Base-by-base conservation (phyloP, 495 filamentous ascomycete species). In the Penicillium subrubescens region DNA sequence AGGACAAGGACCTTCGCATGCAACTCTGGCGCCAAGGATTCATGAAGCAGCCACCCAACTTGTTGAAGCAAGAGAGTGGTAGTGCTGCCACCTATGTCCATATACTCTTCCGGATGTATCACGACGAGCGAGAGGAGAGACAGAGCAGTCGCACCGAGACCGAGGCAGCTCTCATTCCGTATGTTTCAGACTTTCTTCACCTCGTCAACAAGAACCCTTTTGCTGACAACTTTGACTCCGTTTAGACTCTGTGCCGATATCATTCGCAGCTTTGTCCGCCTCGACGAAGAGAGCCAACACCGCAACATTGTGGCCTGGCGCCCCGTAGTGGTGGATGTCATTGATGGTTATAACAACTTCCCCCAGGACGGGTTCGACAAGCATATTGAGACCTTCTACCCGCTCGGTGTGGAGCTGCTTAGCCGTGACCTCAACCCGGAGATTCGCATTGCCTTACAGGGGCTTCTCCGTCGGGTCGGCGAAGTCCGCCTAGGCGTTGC, bases 21-120 rank as follows among this genome's bases (percentile, higher is more conserved):
- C 86, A 92, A 41, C 81, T 99, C 10, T 98, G 94, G 93, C 83
- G 92, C 27, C 96, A 99, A 71, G 95, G 95, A 8, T 99, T 98
- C 84, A 99, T 99, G 95, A 97, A 97, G 78, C 94, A 97, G 73
- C 96, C 96, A 35, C 95, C 95, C 5, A 99, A 99, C 72, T 78
- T 99, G n/a, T 85, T 99, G 29, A 99, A 99, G 79, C 95, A 99
- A 75, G 95, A 99, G 76, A 91, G 87, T 62, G 94, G 95, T 48
- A 91, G 89, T 70, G 95, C 95, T 12, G 89, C 91, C 0, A 97
- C 96, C 2, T 99, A 98, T 69, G 91, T 98, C 29, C 88, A 88
- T 60, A 99, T 99, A 57, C 77, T 99, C 23, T 89, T 98, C 72
- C 86, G 96, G 27, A 99, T 99, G 95, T 98, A 97, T 76, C 91